phyloP scores from a whole-genome alignment of 352 stramenopile genomes.

The Paralagenidium karlingii region DNA sequence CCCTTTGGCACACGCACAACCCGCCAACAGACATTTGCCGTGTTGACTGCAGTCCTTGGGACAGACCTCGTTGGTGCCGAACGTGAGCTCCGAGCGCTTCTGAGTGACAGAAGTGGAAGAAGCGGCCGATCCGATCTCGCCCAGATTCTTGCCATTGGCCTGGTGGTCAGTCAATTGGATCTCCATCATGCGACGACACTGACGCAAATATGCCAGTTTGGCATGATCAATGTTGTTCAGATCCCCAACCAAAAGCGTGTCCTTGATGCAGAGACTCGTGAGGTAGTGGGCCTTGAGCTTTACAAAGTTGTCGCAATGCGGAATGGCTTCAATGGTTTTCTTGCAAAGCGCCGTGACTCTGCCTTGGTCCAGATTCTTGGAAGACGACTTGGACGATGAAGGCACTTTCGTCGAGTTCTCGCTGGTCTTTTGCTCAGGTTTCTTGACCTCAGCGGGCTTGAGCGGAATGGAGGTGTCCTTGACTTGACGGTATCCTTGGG shows the following conservation, averaged over 20 bases:
- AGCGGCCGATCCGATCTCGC: too few relatives aligned
- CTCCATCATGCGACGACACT: background rate
- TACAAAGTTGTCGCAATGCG: background rate
- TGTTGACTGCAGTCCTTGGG: background rate
- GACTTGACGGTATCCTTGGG: too few relatives aligned
- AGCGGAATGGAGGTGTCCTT: too few relatives aligned
- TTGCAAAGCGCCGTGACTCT: background rate
- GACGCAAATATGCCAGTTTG: constrained; percentile 1
- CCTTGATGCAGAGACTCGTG: background rate
- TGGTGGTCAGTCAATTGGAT: too few relatives aligned
- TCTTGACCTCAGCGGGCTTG: too few relatives aligned
- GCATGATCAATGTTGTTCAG: background rate
- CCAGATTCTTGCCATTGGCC: too few relatives aligned
- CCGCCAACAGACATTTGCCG: background rate
- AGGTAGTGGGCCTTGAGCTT: background rate
- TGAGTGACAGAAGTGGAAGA: background rate
- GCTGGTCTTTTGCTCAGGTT: too few relatives aligned
- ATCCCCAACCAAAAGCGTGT: background rate
- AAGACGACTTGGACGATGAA: too few relatives aligned
- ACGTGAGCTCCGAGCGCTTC: constrained; percentile 1
- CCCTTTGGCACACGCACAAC: constrained; percentile 1
- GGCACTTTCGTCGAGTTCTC: too few relatives aligned
- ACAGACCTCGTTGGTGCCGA: background rate
- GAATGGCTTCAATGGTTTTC: background rate
- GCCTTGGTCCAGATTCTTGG: too few relatives aligned